Conservation (phyloP, 2,329 filamentous ascomycete genomes). For the Trichoderma koningiopsis region DNA sequence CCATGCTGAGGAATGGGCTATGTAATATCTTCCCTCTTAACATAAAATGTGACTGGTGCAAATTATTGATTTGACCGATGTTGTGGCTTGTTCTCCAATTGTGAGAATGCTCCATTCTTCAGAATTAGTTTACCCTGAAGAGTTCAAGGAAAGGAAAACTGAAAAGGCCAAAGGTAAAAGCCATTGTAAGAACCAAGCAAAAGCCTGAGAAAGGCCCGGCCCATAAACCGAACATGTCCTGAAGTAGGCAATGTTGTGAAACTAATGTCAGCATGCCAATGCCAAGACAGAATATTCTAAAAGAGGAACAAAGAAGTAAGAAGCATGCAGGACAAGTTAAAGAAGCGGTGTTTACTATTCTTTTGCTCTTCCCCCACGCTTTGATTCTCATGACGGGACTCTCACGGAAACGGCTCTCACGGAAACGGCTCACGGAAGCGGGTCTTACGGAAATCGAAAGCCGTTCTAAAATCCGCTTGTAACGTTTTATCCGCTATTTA, state of each 20-base stretch:
- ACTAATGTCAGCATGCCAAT: too few relatives aligned
- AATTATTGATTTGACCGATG: too few relatives aligned
- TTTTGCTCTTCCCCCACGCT: background rate
- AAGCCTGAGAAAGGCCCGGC: too few relatives aligned
- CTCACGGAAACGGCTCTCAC: slow-evolving; percentile 31
- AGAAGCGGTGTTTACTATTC: background rate
- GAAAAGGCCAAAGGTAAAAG: too few relatives aligned
- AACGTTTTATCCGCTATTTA: slow-evolving; percentile 52
- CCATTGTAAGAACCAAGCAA: too few relatives aligned
- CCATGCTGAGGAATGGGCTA: background rate
- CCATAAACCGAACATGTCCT: background rate
- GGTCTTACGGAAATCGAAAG: slow-evolving; percentile 35
- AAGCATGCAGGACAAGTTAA: background rate
- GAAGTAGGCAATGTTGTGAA: background rate
- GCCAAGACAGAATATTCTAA: background rate
- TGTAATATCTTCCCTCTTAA: background rate
- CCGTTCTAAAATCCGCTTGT: slow-evolving; percentile 59
- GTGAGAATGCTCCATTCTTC: too few relatives aligned
- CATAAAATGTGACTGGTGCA: too few relatives aligned
- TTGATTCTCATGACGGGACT: slow-evolving; percentile 32
- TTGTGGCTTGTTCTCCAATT: too few relatives aligned
- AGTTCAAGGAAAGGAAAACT: too few relatives aligned
- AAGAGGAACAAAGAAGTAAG: background rate
- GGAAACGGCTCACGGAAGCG: too few relatives aligned
- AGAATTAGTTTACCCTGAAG: too few relatives aligned